Conservation (phyloP, 2,329 filamentous ascomycete genomes). For the Fusarium verrucosum region DNA sequence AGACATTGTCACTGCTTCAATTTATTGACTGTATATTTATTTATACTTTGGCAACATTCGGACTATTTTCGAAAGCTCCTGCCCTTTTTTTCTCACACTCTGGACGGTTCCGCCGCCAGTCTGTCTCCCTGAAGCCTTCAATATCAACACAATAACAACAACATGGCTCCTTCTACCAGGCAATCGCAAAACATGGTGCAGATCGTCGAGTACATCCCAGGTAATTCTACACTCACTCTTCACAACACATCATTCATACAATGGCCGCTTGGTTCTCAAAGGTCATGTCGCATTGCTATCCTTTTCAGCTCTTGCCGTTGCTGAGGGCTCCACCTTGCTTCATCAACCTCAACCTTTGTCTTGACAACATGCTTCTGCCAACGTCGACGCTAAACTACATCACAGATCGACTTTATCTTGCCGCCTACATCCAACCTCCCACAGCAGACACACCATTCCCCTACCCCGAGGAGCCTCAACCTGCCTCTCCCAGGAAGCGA, state of each 20-base stretch:
- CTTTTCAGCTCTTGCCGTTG: conserved; percentile 18
- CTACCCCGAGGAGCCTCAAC: conserved; percentile 75
- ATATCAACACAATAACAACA: conserved; percentile 31
- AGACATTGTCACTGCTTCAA: conserved; percentile 23
- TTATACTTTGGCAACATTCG: conserved; percentile 2
- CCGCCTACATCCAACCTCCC: conserved; percentile 86
- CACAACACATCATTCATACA: conserved; percentile 13
- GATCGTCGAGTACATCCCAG: conserved; percentile 95
- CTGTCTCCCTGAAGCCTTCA: conserved; percentile 37
- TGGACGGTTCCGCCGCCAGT: conserved; percentile 17
- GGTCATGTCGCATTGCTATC: conserved; percentile 49
- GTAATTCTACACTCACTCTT: conserved; percentile 62
- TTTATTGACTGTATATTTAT: conserved; percentile 22
- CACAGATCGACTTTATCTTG: conserved; percentile 91
- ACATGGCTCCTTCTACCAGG: conserved; percentile 62
- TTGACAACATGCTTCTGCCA: conserved; percentile 25
- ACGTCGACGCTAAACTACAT: conserved; percentile 43
- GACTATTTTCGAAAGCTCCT: conserved; percentile 10
- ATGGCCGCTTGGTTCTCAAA: conserved; percentile 19
- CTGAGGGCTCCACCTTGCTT: conserved; percentile 20
- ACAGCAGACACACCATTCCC: conserved; percentile 86
- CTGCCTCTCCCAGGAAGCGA: conserved; percentile 50
- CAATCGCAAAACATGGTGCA: conserved; percentile 75
- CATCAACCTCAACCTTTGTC: conserved; percentile 10
- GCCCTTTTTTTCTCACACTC: background rate